Base-by-base conservation (phyloP, 768 basidiomycete genomes). In the Lactarius indigo region DNA sequence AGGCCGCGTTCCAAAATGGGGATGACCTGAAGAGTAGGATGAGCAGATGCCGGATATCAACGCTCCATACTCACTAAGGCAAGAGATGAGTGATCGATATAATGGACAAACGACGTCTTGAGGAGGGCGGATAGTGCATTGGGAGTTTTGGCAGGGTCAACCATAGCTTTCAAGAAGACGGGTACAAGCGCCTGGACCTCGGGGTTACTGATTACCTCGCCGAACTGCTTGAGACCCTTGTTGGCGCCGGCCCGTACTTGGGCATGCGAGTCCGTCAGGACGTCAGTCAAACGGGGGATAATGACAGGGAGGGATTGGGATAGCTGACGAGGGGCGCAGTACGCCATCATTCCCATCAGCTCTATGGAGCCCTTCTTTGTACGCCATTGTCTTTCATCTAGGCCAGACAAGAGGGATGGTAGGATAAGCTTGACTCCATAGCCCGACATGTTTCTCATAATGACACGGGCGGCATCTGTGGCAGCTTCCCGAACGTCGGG, bases 371-470 rank as follows among this genome's bases (percentile, higher is more conserved):
- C 97, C 76, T 92, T 92, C 80, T 98, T 98, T 1, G 94, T 93
- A 17, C 97, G 84, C 97, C 97, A 98, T 73, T 98, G 96, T 74
- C 96, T 98, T 76, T 98, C 97, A 71, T 98, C 96, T 60, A 98
- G 79, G 28, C 95, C 96, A 44, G 88, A 88, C 12, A 99, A 82
- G 26, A 99, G 76, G 2, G 91, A 89, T 0, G 97, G 96, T 18
- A 98, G 78, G 66, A 99, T 94, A 55, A 95, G 85, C 78, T 99
- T 98, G 74, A 99, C 90, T 41, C 95, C 96, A 75, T 98, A 94
- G 1, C 90, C 94, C 18, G 94, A 96, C 75, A 99, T 83, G 69
- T 92, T 91, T 1, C 87, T 90, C 97, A 98, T 98, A 79, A 99
- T 95, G 37, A 94, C 87, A 57, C 89, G 87, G 4, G 94, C 87